Base-by-base conservation (phyloP, 202 grass and related monocot species). In the Setaria italica region DNA sequence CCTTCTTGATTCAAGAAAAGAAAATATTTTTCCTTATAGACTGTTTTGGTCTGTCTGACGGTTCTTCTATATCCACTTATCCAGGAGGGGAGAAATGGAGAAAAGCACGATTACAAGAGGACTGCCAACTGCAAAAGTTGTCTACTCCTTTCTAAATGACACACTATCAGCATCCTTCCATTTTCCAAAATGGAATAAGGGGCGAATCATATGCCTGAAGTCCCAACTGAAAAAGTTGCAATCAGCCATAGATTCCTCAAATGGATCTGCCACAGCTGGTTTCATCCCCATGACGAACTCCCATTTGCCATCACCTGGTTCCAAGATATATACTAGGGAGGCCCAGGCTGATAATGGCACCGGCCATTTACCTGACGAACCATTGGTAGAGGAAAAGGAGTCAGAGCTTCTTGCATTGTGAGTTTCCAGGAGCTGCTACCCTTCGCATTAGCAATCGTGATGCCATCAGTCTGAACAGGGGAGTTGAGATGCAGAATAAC, bases 131-230 rank as follows among this genome's bases (percentile, higher is more conserved):
- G 88, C 90, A 54, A 94, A 92, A 88, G 87, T 90, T 9, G 88
- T 96, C 29, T 92, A 92, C 73, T 91, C 91, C 20, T 99, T 90
- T 64, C 85, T 99, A 39, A 96, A 88, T 16, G 93, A 94, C 77
- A 88, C 74, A 10, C 76, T 99, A 53, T 90, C 87, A 71, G 78
- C 93, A 33, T 94, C 93, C 20, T 95, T 99, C 74, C 90, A 99
- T 83, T 94, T 92, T 62, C 90, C 97, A 19, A 87, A 93, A 85
- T 99, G 97, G 97, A 99, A 96, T 46, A 95, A 91, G 80, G 93
- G 97, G 7, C 86, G 97, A 37, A 90, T 99, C 63, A 88, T 94
- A 67, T 96, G 93, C 51, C 85, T 94, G 80, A 89, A 89, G 59
- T 91, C 93, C 41, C 92, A 96, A 41, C 64, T 99, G 50, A 96